Evolutionary conservation across 202 grass and related monocot genomes (phyloP), one percentile per base, ranked within the genome.

Genomic region (Panicum hallii): DNA sequence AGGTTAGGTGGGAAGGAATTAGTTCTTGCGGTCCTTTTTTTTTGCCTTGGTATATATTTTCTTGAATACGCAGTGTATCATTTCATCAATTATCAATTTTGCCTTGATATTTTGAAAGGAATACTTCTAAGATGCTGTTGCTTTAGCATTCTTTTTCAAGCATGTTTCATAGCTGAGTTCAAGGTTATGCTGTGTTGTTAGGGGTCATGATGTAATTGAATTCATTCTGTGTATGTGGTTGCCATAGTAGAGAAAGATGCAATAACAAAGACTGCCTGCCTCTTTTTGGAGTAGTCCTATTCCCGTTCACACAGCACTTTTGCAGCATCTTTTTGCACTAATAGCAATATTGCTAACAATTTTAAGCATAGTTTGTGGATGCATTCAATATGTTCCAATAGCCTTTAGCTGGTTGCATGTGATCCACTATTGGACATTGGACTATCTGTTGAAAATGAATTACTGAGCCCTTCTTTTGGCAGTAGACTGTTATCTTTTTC

Each of bases 231-330:
- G 7, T 61, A 9, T 64, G 13, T 14, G 26, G 63, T 80, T 74
- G 34, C 50, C 75, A 64, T 67, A 23, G 23, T 41, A 84, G 57
- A 48, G n/a, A 87, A 87, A 84, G 13, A 49, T 69, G 22, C 38
- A 44, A 34, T 75, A 1, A 15, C 6, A 14, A 45, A 32, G 43
- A 17, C 6, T 42, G 28, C 16, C 1, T 23, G 69, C 10, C 4
- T 72, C 30, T 12, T 76, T 45, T 76, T 9, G n/a, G 49, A 72
- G 64, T 5, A 38, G 64, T 62, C 54, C 28, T 72, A 63, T 54
- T 86, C 23, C 86, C 72, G 34, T 55, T 68, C 1, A 5, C 28
- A 48, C 73, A 58, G 70, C 72, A 77, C 2, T 34, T 82, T 60
- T 82, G 70, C 54, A 53, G 72, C 62, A 67, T 84, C 28, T 53